phyloP scores from a whole-genome alignment of 495 filamentous ascomycete genomes.

The Xylaria nigripes region DNA sequence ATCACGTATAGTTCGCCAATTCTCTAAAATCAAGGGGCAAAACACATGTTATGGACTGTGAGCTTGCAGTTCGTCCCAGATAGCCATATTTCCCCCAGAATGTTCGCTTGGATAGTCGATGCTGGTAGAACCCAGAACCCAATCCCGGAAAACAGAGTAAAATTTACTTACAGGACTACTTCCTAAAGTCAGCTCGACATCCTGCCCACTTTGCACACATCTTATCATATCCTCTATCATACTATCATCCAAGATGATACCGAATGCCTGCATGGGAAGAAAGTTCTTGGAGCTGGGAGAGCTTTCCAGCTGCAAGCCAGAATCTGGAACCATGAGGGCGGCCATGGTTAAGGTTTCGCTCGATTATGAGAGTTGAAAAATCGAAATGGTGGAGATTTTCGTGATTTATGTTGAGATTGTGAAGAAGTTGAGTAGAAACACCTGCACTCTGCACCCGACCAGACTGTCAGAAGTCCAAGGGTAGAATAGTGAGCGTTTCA shows the following conservation, averaged over 20 bases:
- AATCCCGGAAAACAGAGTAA: constrained; percentile 9
- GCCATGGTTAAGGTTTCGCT: constrained; percentile 17
- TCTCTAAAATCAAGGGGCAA: neutral
- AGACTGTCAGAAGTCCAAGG: constrained; percentile 29
- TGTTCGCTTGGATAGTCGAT: constrained; percentile 12
- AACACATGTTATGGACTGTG: neutral
- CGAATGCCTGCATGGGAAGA: constrained; percentile 47
- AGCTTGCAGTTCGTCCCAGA: neutral
- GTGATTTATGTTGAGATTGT: constrained; percentile 12
- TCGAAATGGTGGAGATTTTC: neutral
- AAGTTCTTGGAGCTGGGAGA: constrained; percentile 25
- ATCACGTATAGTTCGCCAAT: neutral
- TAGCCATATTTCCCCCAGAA: neutral
- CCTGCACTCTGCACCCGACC: constrained; percentile 26
- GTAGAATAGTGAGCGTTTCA: constrained; percentile 26
- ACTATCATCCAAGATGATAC: constrained; percentile 55
- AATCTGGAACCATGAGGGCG: constrained; percentile 34
- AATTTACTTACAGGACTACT: constrained; percentile 45
- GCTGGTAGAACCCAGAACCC: constrained; percentile 11
- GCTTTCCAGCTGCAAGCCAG: constrained; percentile 39
- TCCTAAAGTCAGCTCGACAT: constrained; percentile 50
- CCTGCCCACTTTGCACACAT: constrained; percentile 54
- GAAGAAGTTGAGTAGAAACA: constrained; percentile 19
- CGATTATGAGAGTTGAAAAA: neutral
- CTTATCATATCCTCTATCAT: constrained; percentile 65